A percentile compares a stretch with the other conserved stretches of the same genome.
Evolutionary conservation across 345 rosid genomes (phyloP).

Genomic region (Salix viminalis): DNA sequence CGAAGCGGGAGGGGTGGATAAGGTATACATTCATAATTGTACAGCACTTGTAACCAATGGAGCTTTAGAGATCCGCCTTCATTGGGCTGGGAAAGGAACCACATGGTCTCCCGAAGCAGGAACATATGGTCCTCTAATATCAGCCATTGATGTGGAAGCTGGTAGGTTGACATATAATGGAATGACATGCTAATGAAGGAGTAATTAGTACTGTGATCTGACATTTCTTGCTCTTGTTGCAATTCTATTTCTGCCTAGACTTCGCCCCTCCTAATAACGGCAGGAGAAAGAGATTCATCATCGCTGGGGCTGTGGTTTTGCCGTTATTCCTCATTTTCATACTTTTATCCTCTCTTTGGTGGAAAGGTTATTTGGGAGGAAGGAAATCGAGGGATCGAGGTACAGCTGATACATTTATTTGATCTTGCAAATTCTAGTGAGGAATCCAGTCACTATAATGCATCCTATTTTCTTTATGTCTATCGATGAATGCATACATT

Average conservation of each 20-base stretch:
- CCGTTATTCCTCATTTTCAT: slow-evolving; percentile 7
- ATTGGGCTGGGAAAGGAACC: slow-evolving; percentile 28
- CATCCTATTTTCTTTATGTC: no score
- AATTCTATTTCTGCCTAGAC: slow-evolving; percentile 5
- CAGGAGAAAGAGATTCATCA: slow-evolving; percentile 4
- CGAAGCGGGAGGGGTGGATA: not conserved
- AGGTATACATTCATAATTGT: not conserved
- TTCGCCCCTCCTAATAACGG: not conserved
- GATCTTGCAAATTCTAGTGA: not conserved
- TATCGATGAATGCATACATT: no score
- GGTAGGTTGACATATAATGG: not conserved
- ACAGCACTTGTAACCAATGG: slow-evolving; percentile 3
- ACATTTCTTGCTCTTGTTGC: not conserved
- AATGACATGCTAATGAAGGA: no score
- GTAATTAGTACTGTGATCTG: not conserved
- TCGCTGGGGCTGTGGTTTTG: slow-evolving; percentile 16
- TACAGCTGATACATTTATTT: not conserved
- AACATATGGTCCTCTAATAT: slow-evolving; percentile 25
- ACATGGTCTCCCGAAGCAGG: slow-evolving; percentile 9
- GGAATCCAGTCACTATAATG: no score
- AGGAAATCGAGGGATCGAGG: not conserved
- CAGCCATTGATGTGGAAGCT: slow-evolving; percentile 17
- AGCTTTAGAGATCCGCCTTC: slow-evolving; percentile 15
- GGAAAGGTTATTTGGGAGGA: slow-evolving; percentile 15
- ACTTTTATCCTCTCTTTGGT: slow-evolving; percentile 17